phyloP scores from a whole-genome alignment of 228 moss, liverwort and hornwort genomes.

The Sphagnum magellanicum region DNA sequence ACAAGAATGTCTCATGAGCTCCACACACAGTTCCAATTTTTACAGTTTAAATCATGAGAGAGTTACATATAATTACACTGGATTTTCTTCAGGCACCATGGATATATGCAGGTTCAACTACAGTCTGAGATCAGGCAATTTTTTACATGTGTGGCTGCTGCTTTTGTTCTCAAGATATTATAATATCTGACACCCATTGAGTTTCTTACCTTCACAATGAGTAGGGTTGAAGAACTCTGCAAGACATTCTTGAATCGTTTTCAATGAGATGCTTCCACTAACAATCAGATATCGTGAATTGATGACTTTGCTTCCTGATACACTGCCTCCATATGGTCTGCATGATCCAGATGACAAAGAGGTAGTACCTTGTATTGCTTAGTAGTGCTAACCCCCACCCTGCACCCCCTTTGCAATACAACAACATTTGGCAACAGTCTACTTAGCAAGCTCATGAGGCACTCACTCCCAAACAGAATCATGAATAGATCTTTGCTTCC shows the following conservation, averaged over 20 bases:
- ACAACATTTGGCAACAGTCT: no score
- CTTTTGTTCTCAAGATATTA: not conserved
- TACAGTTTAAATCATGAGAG: no score
- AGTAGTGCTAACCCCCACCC: not conserved
- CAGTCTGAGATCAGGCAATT: not conserved
- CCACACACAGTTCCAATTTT: no score
- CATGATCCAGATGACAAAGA: not conserved
- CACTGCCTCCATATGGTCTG: constrained; percentile 41
- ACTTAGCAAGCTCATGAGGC: no score
- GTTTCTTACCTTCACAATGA: constrained; percentile 30
- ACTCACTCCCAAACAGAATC: no score
- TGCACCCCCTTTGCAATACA: not conserved
- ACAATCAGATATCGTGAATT: constrained; percentile 41
- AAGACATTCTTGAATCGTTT: constrained; percentile 33
- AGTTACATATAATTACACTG: no score
- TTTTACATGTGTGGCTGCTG: not conserved
- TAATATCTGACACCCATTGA: not conserved
- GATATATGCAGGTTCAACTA: not conserved
- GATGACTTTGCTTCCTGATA: constrained; percentile 18
- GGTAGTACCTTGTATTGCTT: no score
- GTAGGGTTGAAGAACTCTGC: constrained; percentile 41
- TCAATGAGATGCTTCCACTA: constrained; percentile 34
- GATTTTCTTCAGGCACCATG: not conserved
- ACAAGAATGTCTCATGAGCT: not conserved
- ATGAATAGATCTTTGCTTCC: constrained; percentile 22